Evolutionary conservation across 2,329 filamentous ascomycete genomes (phyloP).

Genomic region (Cadophora sp.): DNA sequence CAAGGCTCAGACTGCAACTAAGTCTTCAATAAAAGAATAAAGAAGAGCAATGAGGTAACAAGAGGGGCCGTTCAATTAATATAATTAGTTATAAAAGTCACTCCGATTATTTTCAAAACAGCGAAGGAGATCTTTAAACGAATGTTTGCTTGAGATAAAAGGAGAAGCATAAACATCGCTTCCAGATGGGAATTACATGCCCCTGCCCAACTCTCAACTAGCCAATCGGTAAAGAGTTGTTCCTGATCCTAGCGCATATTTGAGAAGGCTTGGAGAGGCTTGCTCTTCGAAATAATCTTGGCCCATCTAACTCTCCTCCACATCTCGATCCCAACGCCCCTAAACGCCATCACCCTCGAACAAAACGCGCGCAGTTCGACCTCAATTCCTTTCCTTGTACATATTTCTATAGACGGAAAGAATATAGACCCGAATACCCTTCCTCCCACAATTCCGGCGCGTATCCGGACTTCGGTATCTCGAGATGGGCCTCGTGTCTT

Average conservation of each 20-base stretch:
- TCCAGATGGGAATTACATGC: background rate
- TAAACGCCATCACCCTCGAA: background rate
- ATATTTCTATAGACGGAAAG: conserved; percentile 21
- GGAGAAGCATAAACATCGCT: background rate
- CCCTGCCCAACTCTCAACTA: background rate
- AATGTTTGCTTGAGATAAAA: too few species aligned
- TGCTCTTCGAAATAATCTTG: conserved; percentile 14
- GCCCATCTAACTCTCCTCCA: background rate
- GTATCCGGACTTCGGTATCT: conserved; percentile 4
- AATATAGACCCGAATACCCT: conserved; percentile 8
- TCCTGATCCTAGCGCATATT: background rate
- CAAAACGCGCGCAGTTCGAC: conserved; percentile 9
- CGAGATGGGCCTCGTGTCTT: conserved; percentile 43
- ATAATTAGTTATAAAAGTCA: too few species aligned
- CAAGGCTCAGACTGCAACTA: too few species aligned
- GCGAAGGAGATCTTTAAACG: too few species aligned
- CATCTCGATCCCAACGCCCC: background rate
- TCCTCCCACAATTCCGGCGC: background rate
- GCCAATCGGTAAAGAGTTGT: conserved; percentile 3
- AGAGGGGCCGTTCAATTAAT: too few species aligned
- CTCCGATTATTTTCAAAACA: too few species aligned
- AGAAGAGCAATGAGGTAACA: too few species aligned
- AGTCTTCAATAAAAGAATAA: too few species aligned
- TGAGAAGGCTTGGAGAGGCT: conserved; percentile 14
- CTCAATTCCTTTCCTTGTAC: conserved; percentile 20